phyloP scores from a whole-genome alignment of 176 grass and related monocot genomes.

The Rhynchospora tenuis region DNA sequence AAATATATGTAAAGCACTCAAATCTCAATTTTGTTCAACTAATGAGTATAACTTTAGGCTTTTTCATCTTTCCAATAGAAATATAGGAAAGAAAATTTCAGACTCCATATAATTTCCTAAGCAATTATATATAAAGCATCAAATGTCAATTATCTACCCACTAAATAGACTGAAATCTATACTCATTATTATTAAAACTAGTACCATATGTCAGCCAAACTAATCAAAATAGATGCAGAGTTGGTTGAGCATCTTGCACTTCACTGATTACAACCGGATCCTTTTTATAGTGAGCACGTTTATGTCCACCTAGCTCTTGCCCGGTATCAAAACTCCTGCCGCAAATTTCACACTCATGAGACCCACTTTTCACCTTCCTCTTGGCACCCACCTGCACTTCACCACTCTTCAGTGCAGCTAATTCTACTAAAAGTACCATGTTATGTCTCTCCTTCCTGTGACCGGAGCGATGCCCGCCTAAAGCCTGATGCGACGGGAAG shows the following conservation, averaged over 20 bases:
- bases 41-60: too few relatives aligned
- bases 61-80: background rate
- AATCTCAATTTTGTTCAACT: too few relatives aligned
- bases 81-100: background rate
- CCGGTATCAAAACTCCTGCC: background rate
- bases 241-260: background rate
- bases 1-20: too few relatives aligned
- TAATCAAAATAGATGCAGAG: background rate
- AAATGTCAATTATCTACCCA: background rate
- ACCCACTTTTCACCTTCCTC: background rate
- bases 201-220: background rate
- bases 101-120: background rate
- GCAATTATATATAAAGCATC: background rate
- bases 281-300: conserved; percentile 4
- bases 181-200: background rate
- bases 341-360: background rate
- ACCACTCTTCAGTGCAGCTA: background rate
- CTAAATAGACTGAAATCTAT: background rate
- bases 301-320: conserved; percentile 8
- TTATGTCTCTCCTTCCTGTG: background rate
- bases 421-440: background rate
- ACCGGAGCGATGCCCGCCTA: background rate
- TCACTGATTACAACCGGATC: background rate
- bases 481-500: background rate
- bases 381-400: background rate